These are phyloP conservation scores for Zopfia rhizophila DNA, from an alignment of 2,329 filamentous ascomycete genomes.

Conservation along the genomic window DNA sequence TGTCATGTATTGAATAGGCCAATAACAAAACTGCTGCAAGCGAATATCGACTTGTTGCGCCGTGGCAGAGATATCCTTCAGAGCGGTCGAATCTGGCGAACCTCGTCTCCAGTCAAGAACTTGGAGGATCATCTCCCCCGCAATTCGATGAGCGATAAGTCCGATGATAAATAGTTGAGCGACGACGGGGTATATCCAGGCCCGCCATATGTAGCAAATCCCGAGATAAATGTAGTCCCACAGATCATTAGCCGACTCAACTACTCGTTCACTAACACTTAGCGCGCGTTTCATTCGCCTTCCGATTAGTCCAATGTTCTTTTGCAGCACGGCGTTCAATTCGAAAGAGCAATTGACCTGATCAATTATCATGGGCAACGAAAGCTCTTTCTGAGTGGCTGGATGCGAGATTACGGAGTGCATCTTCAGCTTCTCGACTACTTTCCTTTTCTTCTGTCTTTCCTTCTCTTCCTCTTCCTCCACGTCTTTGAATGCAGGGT, in stretches of 20 bases:
- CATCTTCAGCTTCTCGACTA: conserved; percentile 87
- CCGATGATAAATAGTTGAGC: conserved; percentile 77
- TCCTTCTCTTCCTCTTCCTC: conserved; percentile 78
- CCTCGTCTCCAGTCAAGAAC: conserved; percentile 86
- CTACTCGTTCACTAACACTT: conserved; percentile 93
- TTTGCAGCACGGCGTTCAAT: conserved; percentile 84
- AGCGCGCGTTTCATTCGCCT: conserved; percentile 82
- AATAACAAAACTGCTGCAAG: conserved; percentile 97
- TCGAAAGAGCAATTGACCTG: conserved; percentile 98
- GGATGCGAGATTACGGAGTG: conserved; percentile 84
- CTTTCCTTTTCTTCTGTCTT: conserved; percentile 69
- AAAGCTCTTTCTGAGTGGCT: conserved; percentile 83
- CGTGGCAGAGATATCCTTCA: conserved; percentile 96
- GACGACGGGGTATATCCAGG: conserved; percentile 82
- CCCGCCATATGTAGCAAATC: conserved; percentile 75
- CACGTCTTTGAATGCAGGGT: conserved; percentile 62
- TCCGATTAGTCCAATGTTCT: conserved; percentile 87
- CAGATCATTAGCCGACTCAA: conserved; percentile 89
- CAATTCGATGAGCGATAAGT: conserved; percentile 80
- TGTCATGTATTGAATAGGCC: conserved; percentile 96
- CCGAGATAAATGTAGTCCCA: conserved; percentile 77
- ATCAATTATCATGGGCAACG: conserved; percentile 82
- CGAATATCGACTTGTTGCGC: conserved; percentile 98
- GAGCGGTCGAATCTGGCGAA: conserved; percentile 76
- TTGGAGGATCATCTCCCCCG: conserved; percentile 80